Evolutionary conservation across 148 eudicot genomes (phyloP), one percentile per base, ranked within the genome.

Genomic region (Arctostaphylos glauca): DNA sequence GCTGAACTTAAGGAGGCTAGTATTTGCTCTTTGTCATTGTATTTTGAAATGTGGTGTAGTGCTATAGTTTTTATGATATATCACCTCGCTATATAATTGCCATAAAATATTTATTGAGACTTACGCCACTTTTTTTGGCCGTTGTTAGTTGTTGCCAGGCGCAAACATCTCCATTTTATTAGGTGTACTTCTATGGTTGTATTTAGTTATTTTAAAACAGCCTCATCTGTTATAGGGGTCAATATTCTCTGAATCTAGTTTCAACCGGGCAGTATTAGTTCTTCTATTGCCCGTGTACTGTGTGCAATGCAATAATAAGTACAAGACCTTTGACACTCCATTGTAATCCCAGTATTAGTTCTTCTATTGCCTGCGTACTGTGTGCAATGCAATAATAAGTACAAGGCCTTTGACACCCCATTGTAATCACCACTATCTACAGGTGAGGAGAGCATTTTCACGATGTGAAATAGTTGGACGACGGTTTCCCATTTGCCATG

Each of bases 401-500:
- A 71, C 71, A 23, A 60, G 9, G 64, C 52, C 67, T 21, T 18
- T 78, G 31, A 54, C n/a, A 19, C 43, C 49, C 16, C 62, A 47
- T 46, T 43, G 41, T 5, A 68, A 77, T 67, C 46, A 9, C 84
- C 15, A 77, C 58, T 23, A 38, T 50, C 80, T 76, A 55, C 90
- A 94, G 97, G 93, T 94, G 52, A 41, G 79, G 77, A 89, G 78
- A 54, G 82, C 88, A 46, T 94, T 94, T 82, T 80, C 88, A 5
- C 86, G 81, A 43, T 82, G 91, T 87, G 84, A 83, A 75, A 91
- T 91, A 49, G 81, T 94, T 84, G 97, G 97, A 62, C 90, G 81
- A 85, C 87, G 95, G 78, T 94, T 94, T 88, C 97, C 97, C 21
- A 94, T 94, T 55, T 94, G 95, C 84, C 97, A 94, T 81, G 97